Evolutionary conservation across 257 asterid genomes (phyloP), one percentile per base, ranked within the genome.

Genomic region (Solanum bulbocastanum): DNA sequence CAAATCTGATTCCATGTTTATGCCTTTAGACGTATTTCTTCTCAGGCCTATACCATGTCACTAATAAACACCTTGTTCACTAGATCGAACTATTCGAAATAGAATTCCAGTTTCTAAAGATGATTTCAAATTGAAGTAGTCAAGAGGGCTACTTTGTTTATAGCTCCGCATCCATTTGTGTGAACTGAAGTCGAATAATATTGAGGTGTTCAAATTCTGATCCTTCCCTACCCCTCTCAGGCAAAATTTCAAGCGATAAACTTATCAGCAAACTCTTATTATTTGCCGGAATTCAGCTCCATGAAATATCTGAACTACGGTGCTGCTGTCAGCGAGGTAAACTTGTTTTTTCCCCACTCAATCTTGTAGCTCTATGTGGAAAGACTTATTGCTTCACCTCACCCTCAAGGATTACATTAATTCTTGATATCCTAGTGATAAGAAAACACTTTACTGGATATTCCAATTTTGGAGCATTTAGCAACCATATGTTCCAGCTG

Each of bases 321-420:
- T 78, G 98, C 92, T 85, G 97, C 94, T 13, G 93, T 94, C 23
- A 92, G 96, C 18, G 98, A 95, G 98, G 97, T 95, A 22, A 13
- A 13, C 56, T 44, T 44, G 18, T 44, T 44, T 44, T 44, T 44
- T 13, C 56, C 56, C 18, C 56, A 44, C 56, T 44, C 18, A 44
- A 42, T 25, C 22, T 78, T 79, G 39, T 16, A 44, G 42, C 69
- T 81, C 20, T 32, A 30, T 18, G 42, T 30, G 68, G 69, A 81
- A 49, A 27, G 20, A 27, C 36, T 5, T 46, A 18, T 46, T 46
- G 66, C 68, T 81, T 81, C 42, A 3, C 68, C 20, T 81, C 18
- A 9, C 11, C 42, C 5, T 81, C 30, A 18, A 16, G 85, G 66
- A 81, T 49, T 81, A 81, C 27, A 27, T 44, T 37, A 16, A 44